Evolutionary conservation across 2,329 filamentous ascomycete genomes (phyloP).

Genomic region (Aureobasidium sp.): DNA sequence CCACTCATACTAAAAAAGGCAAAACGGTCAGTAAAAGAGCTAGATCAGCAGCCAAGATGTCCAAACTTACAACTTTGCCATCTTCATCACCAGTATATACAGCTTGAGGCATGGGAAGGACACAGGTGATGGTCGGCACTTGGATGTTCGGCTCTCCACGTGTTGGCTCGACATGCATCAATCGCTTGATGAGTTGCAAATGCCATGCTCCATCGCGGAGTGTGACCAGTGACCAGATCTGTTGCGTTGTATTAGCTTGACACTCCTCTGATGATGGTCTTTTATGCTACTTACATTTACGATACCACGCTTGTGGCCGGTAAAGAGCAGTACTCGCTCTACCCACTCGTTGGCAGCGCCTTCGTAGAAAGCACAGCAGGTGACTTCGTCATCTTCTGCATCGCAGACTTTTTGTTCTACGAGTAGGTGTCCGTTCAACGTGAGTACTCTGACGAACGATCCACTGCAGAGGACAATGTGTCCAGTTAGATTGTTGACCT

Average conservation of each 20-base stretch:
- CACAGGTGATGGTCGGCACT: conserved; percentile 68
- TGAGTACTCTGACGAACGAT: conserved; percentile 67
- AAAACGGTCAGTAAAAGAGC: neutral
- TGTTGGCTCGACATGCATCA: conserved; percentile 69
- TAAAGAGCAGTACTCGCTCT: conserved; percentile 77
- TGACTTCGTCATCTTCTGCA: conserved; percentile 57
- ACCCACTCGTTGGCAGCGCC: conserved; percentile 86
- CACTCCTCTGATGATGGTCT: no score
- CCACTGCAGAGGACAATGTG: conserved; percentile 81
- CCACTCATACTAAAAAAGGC: conserved; percentile 25
- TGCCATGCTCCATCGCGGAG: conserved; percentile 58
- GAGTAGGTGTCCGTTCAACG: conserved; percentile 76
- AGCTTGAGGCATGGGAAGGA: conserved; percentile 70
- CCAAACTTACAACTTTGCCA: conserved; percentile 68
- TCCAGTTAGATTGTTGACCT: conserved; percentile 83
- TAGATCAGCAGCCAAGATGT: neutral
- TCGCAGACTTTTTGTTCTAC: conserved; percentile 75
- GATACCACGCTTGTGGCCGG: conserved; percentile 73
- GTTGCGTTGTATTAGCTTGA: neutral
- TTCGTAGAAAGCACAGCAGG: conserved; percentile 87
- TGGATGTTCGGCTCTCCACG: conserved; percentile 51
- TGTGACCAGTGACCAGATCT: conserved; percentile 52
- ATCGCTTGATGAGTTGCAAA: conserved; percentile 67
- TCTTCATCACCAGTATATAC: conserved; percentile 94
- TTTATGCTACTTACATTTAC: conserved; percentile 59